phyloP scores from a whole-genome alignment of 2,329 filamentous ascomycete species.

The Anisogramma anomala region DNA sequence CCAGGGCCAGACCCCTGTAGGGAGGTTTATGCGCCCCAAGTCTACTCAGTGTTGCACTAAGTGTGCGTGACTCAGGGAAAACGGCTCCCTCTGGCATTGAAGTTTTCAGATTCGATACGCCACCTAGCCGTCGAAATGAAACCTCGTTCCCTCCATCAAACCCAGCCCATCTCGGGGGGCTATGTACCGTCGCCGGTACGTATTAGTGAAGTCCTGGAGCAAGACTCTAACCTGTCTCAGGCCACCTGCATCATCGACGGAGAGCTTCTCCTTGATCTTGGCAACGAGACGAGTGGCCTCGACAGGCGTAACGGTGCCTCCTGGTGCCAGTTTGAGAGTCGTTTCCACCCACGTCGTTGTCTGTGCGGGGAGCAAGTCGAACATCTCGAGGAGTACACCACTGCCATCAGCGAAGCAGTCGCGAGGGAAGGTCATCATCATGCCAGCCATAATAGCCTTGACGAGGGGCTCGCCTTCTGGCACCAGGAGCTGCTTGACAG shows the following conservation, averaged over 20 bases:
- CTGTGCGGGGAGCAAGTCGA: slow-evolving; percentile 72
- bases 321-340: slow-evolving; percentile 73
- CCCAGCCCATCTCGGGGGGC: slow-evolving; percentile 89
- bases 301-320: slow-evolving; percentile 64
- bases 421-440: slow-evolving; percentile 98
- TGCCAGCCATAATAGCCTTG: slow-evolving; percentile 83
- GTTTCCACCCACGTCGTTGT: slow-evolving; percentile 72
- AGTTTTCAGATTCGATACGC: not conserved
- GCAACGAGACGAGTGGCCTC: slow-evolving; percentile 73
- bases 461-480: slow-evolving; percentile 66
- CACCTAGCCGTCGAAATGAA: slow-evolving; percentile 59
- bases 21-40: too few relatives aligned
- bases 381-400: slow-evolving; percentile 78
- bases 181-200: slow-evolving; percentile 84
- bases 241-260: slow-evolving; percentile 46
- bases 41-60: too few relatives aligned
- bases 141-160: slow-evolving; percentile 72
- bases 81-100: not conserved
- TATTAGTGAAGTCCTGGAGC: slow-evolving; percentile 93
- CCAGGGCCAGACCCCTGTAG: too few relatives aligned
- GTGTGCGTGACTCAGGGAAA: too few relatives aligned
- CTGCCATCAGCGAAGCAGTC: slow-evolving; percentile 94
- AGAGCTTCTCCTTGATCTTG: slow-evolving; percentile 69
- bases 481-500: slow-evolving; percentile 61
- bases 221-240: slow-evolving; percentile 70